Conservation (phyloP, 352 stramenopile species). For the Thalassiosira livingstoniorum region DNA sequence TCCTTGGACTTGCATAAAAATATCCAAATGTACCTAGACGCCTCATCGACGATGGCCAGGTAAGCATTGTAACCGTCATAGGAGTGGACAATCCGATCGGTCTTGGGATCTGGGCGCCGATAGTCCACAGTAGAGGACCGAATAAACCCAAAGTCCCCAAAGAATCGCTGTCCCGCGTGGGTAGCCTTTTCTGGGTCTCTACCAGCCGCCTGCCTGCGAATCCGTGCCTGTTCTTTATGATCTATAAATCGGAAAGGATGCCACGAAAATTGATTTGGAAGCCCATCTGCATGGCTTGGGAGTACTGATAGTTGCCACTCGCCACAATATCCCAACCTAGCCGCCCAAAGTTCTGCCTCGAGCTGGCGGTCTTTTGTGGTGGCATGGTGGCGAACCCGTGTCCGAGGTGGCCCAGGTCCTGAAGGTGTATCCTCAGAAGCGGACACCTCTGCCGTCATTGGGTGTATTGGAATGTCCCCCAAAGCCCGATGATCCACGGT, state of each 20-base stretch:
- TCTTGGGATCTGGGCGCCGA: neutral
- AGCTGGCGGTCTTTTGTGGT: neutral
- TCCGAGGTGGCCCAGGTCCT: neutral
- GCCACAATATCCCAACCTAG: neutral
- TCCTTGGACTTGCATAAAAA: conserved; percentile 33
- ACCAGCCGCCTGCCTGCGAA: conserved; percentile 3
- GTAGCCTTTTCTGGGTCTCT: neutral
- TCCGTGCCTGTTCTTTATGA: conserved; percentile 24
- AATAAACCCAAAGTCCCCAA: conserved; percentile 39
- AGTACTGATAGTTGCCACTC: neutral
- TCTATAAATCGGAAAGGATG: neutral
- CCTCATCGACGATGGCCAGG: too few species aligned
- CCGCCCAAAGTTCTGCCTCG: neutral
- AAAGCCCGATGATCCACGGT: too few species aligned
- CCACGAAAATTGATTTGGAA: neutral
- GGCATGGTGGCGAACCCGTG: neutral
- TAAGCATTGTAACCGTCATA: too few species aligned
- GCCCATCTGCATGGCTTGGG: neutral
- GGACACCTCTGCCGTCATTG: too few species aligned
- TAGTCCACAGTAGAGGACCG: conserved; percentile 20
- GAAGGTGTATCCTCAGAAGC: too few species aligned
- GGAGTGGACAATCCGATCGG: conserved; percentile 27
- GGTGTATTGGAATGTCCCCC: too few species aligned
- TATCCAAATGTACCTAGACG: conserved; percentile 24
- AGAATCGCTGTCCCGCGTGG: conserved; percentile 1